Base-by-base conservation (phyloP, 2,329 filamentous ascomycete genomes). In the Neofusicoccum parvum region DNA sequence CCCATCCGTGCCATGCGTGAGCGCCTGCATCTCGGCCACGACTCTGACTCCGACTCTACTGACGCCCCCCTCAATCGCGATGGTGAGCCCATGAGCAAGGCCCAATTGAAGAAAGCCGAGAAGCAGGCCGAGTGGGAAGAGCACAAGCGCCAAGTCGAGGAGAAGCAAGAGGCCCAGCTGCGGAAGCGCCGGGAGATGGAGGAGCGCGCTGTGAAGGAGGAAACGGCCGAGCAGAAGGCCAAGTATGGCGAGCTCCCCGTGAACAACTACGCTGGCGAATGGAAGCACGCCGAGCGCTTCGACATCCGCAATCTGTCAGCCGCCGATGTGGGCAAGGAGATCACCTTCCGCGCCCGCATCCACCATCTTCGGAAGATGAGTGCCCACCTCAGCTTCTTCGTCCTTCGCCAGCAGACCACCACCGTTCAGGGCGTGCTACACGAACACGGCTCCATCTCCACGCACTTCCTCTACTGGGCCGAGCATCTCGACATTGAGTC, bases 401-500 rank as follows among this genome's bases (percentile, higher is more conserved):
- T 96, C 66, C 90, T 97, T 74, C 89, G 94, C 64, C 92, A 97
- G 78, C 90, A 94, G 79, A 88, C 91, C 12, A 84, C 86, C 69
- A 95, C 92, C 27, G 87, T 97, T 60, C 94, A 97, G 77, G 93
- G 92, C 68, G 91, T 97, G 2, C 81, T 97, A 46, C 82, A 87
- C 67, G 81, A 85, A 69, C 81, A 88, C 69, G 86, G 87, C 6
- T 81, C 82, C 54, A 84, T 91, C 11, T 90, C 90, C 1, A 84
- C 88, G 66, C 85, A 90, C 71, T 94, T 97, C 85, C 84, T 97
- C 34, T 89, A 91, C 73, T 96, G 92, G 91, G 91, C 92, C 2
- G 91, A 96, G 78, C 92, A 92, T 74, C 82, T 97, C 51, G 88
- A 90, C 64, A 82, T 89, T 5, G 94, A 96, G 74, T 90, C 88